These are phyloP conservation scores for Fagus sylvatica DNA, from an alignment of 306 rosid species.

Conservation along the genomic window DNA sequence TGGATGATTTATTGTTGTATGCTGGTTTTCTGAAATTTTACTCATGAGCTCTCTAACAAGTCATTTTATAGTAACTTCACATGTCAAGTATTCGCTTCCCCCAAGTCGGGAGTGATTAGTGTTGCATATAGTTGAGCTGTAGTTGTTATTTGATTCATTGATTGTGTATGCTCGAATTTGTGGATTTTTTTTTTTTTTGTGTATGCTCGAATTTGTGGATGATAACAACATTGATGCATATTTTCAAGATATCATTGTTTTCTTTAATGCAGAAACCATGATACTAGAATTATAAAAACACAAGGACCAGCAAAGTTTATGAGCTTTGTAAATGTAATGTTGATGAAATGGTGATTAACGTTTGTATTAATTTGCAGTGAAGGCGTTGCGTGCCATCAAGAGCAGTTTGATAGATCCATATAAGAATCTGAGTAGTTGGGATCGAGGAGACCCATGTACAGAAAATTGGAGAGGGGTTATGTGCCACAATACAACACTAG, in stretches of 20 bases:
- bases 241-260: background rate
- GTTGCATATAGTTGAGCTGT: background rate
- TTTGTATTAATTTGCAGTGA: constrained; percentile 32
- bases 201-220: background rate
- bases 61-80: background rate
- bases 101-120: background rate
- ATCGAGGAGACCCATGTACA: constrained; percentile 51
- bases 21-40: background rate
- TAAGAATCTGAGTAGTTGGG: constrained; percentile 48
- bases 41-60: background rate
- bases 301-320: background rate
- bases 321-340: too few species aligned
- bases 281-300: background rate
- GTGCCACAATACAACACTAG: constrained; percentile 35
- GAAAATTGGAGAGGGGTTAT: constrained; percentile 47
- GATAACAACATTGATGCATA: background rate
- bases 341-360: background rate
- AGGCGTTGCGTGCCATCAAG: constrained; percentile 40
- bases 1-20: too few species aligned
- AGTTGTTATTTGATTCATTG: background rate
- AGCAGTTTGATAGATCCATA: constrained; percentile 42
- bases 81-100: background rate
- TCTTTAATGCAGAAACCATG: background rate
- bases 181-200: too few species aligned
- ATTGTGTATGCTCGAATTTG: too few species aligned